These are phyloP conservation scores for Leccinum subgranulosum DNA, from an alignment of 768 basidiomycete genomes.

Conservation along the genomic window DNA sequence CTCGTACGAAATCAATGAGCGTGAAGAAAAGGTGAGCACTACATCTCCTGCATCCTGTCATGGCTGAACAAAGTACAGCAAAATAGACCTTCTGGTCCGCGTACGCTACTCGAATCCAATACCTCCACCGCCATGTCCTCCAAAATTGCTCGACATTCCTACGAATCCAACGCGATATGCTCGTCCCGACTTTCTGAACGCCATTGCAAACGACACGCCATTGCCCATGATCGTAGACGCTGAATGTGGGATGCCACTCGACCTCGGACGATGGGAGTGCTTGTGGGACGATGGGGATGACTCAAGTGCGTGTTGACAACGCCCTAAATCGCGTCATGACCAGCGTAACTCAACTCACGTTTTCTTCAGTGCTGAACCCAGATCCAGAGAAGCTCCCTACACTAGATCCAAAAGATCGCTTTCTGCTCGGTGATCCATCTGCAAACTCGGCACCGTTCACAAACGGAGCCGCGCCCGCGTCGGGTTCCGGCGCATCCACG, in stretches of 20 bases:
- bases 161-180: constrained; percentile 88
- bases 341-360: not conserved
- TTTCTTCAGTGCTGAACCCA: constrained; percentile 56
- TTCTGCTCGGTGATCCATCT: constrained; percentile 68
- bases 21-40: constrained; percentile 50
- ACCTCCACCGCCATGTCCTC: constrained; percentile 95
- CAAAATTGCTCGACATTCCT: constrained; percentile 89
- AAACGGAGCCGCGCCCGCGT: constrained; percentile 34
- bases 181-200: constrained; percentile 78
- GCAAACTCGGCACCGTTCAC: constrained; percentile 41
- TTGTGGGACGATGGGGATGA: constrained; percentile 79
- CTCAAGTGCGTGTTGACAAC: constrained; percentile 40
- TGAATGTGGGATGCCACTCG: constrained; percentile 95
- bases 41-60: not conserved
- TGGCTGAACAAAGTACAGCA: constrained; percentile 37
- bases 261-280: constrained; percentile 78
- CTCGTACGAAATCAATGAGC: constrained; percentile 38
- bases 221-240: constrained; percentile 96
- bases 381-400: constrained; percentile 53
- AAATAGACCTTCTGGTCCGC: constrained; percentile 88
- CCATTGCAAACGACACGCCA: constrained; percentile 75
- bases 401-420: constrained; percentile 73
- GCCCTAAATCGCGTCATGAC: not conserved
- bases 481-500: constrained; percentile 40
- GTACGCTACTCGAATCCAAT: constrained; percentile 94